phyloP scores from a whole-genome alignment of 345 rosid species.

The Eucalyptus regnans region DNA sequence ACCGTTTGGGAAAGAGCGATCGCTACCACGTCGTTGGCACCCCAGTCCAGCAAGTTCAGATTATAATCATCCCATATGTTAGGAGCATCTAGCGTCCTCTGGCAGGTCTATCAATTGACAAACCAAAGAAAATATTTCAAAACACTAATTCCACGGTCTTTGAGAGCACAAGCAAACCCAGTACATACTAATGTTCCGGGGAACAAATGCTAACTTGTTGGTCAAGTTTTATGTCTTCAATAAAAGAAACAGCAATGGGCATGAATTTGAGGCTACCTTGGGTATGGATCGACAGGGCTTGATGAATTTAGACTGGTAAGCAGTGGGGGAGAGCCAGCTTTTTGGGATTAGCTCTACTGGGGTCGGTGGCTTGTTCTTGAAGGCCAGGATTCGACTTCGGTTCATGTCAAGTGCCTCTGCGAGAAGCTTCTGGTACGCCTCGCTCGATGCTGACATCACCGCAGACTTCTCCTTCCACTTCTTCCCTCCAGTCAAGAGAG shows the following conservation, averaged over 20 bases:
- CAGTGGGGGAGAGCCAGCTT: not conserved
- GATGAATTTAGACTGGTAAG: not conserved
- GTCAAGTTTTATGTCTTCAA: not conserved
- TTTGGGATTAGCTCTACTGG: constrained; percentile 10
- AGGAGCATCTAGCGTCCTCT: constrained; percentile 45
- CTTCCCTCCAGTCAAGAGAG: constrained; percentile 25
- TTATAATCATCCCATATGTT: constrained; percentile 34
- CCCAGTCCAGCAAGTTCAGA: constrained; percentile 42
- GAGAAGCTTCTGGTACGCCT: constrained; percentile 51
- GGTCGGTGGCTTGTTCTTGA: constrained; percentile 57
- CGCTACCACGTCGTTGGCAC: constrained; percentile 28
- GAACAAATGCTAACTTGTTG: not conserved
- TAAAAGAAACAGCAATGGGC: not conserved
- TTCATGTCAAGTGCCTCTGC: constrained; percentile 59
- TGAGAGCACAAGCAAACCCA: not conserved
- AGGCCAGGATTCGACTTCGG: constrained; percentile 56
- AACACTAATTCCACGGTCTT: not conserved
- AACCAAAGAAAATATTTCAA: not conserved
- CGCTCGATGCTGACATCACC: constrained; percentile 39
- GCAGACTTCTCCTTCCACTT: constrained; percentile 29
- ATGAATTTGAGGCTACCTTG: constrained; percentile 9
- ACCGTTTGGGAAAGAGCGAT: constrained; percentile 22
- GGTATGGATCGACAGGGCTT: constrained; percentile 26
- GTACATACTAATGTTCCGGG: not conserved
- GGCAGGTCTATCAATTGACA: constrained; percentile 15